Conservation (phyloP, 139 green algal genomes). For the Chlorella sorokiniana region DNA sequence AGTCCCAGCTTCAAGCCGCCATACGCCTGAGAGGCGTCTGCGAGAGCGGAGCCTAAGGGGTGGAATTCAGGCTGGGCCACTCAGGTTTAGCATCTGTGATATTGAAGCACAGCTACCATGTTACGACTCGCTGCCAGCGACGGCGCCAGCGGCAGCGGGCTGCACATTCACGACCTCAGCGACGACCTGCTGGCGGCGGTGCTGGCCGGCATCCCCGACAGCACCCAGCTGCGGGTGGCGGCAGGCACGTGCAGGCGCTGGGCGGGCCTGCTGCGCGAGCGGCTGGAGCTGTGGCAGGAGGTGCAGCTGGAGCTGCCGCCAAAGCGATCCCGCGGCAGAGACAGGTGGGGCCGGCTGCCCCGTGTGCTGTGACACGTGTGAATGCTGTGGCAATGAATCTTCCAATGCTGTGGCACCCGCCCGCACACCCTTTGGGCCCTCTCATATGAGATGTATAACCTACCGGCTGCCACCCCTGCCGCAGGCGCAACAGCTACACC, state of each 20-base stretch:
- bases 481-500: constrained; percentile 30
- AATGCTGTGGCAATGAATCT: not conserved
- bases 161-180: not conserved
- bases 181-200: not conserved
- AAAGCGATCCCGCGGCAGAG: constrained; percentile 9
- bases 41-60: too few relatives aligned
- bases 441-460: not conserved
- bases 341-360: not conserved
- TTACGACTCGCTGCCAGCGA: too few relatives aligned
- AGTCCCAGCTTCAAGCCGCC: too few relatives aligned
- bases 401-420: not conserved
- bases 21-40: too few relatives aligned
- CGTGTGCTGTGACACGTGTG: not conserved
- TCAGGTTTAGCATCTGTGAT: too few relatives aligned
- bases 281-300: not conserved
- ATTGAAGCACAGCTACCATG: too few relatives aligned
- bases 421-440: not conserved
- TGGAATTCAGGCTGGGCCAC: too few relatives aligned
- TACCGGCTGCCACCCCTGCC: not conserved
- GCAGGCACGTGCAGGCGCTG: not conserved
- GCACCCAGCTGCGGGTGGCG: not conserved
- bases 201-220: not conserved
- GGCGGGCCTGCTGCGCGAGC: not conserved
- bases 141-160: not conserved
- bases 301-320: constrained; percentile 8